Percentiles rank a stretch among this genome's conserved stretches.
Conservation (phyloP, 768 basidiomycete genomes). For the Phanerodontia chrysosporium region DNA sequence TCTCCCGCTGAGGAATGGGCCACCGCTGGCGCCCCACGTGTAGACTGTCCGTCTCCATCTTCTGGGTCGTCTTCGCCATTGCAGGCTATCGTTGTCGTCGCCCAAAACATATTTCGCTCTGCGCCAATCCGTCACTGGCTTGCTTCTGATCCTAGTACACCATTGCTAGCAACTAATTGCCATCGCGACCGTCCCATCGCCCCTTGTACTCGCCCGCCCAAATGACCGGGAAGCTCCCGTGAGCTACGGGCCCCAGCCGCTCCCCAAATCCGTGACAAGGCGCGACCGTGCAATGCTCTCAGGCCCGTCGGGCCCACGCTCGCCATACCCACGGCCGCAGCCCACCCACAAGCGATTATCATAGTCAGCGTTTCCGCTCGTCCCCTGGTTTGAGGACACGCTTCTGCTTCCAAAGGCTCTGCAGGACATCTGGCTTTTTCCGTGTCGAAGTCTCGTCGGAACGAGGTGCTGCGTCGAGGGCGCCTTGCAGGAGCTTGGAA, state of each 20-base stretch:
- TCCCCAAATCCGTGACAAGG: not conserved
- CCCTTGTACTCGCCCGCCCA: not conserved
- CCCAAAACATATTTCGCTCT: not conserved
- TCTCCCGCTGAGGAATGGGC: constrained; percentile 13
- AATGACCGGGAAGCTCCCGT: constrained; percentile 5
- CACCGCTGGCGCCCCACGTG: constrained; percentile 14
- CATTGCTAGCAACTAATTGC: not conserved
- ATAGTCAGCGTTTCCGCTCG: not conserved
- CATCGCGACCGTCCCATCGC: constrained; percentile 1
- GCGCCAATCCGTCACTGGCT: constrained; percentile 1
- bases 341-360: not conserved
- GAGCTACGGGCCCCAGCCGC: not conserved
- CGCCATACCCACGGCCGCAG: not conserved
- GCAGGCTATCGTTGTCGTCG: constrained; percentile 16
- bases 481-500: too few relatives aligned
- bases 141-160: constrained; percentile 5
- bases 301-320: not conserved
- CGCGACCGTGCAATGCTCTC: not conserved
- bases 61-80: constrained; percentile 6
- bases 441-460: not conserved
- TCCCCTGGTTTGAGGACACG: not conserved
- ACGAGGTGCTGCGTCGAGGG: not conserved
- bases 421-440: not conserved
- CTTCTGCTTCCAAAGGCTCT: not conserved
- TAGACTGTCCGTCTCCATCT: not conserved